Base-by-base conservation (phyloP, 768 basidiomycete genomes). In the Podaxis pistillaris region DNA sequence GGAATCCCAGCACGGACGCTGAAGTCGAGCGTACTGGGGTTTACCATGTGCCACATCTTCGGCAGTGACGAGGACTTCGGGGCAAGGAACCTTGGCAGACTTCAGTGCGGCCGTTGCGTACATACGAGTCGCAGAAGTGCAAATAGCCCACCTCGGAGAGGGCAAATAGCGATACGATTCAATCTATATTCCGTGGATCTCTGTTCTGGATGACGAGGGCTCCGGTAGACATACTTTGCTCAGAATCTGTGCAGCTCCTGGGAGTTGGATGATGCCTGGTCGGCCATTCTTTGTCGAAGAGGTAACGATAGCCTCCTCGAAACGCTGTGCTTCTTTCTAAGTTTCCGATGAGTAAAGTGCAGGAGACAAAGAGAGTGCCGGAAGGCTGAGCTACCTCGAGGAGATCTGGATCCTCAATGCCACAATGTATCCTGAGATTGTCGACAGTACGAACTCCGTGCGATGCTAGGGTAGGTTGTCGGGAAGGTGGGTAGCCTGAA, bases 391-490 rank as follows among this genome's bases (percentile, higher is more conserved):
- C 46, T 22, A 93, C 93, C 79, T 90, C 81, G 7, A 94, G 83
- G 66, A 87, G 79, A n/a, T 82, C 80, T 6, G 84, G 81, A 69
- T 90, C 87, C 17, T 81, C 77, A 64, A 94, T 79, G 1, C 85
- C 83, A 69, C 92, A 94, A 75, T 87, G 84, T 49, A 76, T 86
- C 68, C 75, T 81, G 60, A 96, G 80, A 73, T 93, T 94, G 68
- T 96, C 94, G 6, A 86, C 81, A 0, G 92, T 93, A 62, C 94
- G 85, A 49, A 94, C 84, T 33, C 94, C 94, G 72, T 96, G 94
- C 19, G 90, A 80, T 58, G 84, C 89, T 91, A 71, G 13, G 53
- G 24, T 47, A 58, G 19, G 24, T 36, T 22, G 44, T 13, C 60
- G 52, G 62, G 40, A 59, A 30, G 36, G 61, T 67, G 64, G 62